phyloP scores from a whole-genome alignment of 768 basidiomycete species.

The Leucosporidium yakuticum region DNA sequence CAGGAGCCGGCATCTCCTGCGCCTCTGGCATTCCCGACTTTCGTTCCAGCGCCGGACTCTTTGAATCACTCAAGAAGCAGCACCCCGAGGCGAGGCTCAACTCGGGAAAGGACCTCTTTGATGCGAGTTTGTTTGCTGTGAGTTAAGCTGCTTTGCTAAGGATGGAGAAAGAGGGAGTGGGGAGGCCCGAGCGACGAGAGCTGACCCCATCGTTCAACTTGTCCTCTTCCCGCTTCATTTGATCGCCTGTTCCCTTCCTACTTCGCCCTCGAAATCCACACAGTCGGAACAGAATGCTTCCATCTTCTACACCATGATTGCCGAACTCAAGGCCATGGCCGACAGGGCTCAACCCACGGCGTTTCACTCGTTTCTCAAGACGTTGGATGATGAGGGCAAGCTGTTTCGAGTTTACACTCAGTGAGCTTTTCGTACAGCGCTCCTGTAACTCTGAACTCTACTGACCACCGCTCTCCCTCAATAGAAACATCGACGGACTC shows the following conservation, averaged over 20 bases:
- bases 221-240: neutral
- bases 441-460: no score
- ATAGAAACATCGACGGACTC: conserved; percentile 73
- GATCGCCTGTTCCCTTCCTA: neutral
- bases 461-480: no score
- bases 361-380: conserved; percentile 69
- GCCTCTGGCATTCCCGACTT: conserved; percentile 87
- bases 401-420: conserved; percentile 86
- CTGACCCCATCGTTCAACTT: neutral
- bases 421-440: no score
- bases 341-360: conserved; percentile 67
- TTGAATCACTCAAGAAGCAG: conserved; percentile 68
- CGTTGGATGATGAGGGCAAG: conserved; percentile 66
- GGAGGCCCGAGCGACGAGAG: neutral
- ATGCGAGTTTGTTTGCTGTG: conserved; percentile 83
- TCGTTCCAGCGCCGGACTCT: conserved; percentile 70
- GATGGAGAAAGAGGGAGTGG: neutral
- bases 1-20: conserved; percentile 80
- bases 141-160: conserved; percentile 37
- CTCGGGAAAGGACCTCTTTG: conserved; percentile 81
- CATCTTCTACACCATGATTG: conserved; percentile 83
- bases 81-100: conserved; percentile 65
- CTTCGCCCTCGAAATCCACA: neutral
- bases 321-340: conserved; percentile 67
- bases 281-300: conserved; percentile 70